These are phyloP conservation scores for Podosphaera aphanis DNA, from an alignment of 2,329 filamentous ascomycete species.

Conservation along the genomic window DNA sequence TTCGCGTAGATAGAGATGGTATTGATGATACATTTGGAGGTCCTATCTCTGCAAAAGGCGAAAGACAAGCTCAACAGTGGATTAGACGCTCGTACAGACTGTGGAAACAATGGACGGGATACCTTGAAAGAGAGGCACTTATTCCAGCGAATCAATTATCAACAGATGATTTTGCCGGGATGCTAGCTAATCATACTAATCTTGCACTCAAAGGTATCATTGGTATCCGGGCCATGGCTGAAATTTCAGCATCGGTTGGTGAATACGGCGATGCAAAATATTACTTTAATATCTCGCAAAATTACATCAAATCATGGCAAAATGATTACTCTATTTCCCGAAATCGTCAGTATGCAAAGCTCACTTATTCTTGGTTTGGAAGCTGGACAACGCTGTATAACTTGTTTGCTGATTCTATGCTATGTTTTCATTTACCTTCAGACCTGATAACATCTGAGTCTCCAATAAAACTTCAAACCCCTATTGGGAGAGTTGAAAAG, in stretches of 20 bases:
- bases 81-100: slow-evolving; percentile 34
- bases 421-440: slow-evolving; percentile 47
- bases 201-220: slow-evolving; percentile 57
- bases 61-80: slow-evolving; percentile 37
- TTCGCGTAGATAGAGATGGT: slow-evolving; percentile 23
- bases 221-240: slow-evolving; percentile 55
- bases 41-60: slow-evolving; percentile 22
- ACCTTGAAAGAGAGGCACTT: slow-evolving; percentile 39
- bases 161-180: slow-evolving; percentile 48
- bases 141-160: slow-evolving; percentile 43
- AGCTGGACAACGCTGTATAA: slow-evolving; percentile 56
- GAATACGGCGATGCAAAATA: slow-evolving; percentile 30
- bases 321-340: slow-evolving; percentile 35
- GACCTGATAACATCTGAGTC: slow-evolving; percentile 7
- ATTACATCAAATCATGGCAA: slow-evolving; percentile 43
- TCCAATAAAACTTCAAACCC: slow-evolving; percentile 8
- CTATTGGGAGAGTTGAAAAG: slow-evolving; percentile 5
- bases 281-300: slow-evolving; percentile 36
- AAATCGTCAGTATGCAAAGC: slow-evolving; percentile 42
- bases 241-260: slow-evolving; percentile 34
- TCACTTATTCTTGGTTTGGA: slow-evolving; percentile 51
- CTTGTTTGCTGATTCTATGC: slow-evolving; percentile 44
- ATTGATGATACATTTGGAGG: slow-evolving; percentile 41
- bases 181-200: slow-evolving; percentile 45
- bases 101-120: slow-evolving; percentile 48